A percentile compares a stretch with the other conserved stretches of the same genome.
These are phyloP conservation scores for Elsinoe arachidis DNA, from an alignment of 2,329 filamentous ascomycete species.

Conservation along the genomic window DNA sequence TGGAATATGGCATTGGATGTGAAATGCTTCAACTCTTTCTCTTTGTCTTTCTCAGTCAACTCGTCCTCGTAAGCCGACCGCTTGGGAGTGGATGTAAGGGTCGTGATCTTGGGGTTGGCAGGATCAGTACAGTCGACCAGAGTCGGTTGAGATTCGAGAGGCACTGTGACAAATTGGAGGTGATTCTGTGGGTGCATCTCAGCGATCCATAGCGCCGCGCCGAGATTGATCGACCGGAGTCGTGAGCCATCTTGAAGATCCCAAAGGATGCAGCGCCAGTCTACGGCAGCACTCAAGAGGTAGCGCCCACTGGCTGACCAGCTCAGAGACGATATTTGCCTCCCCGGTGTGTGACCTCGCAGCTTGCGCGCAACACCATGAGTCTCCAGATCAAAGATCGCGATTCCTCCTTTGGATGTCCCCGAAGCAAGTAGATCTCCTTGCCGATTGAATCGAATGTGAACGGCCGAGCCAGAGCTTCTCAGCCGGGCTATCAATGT, in stretches of 20 bases:
- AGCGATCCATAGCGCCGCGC: conserved; percentile 89
- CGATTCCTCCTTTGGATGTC: conserved; percentile 80
- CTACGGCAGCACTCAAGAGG: conserved; percentile 83
- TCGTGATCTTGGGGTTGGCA: conserved; percentile 50
- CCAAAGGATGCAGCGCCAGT: conserved; percentile 96
- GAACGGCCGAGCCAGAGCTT: conserved; percentile 53
- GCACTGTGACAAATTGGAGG: conserved; percentile 75
- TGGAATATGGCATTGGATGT: conserved; percentile 91
- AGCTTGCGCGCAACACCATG: conserved; percentile 93
- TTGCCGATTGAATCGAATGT: conserved; percentile 79
- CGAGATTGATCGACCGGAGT: conserved; percentile 78
- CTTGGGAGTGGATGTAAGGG: conserved; percentile 58
- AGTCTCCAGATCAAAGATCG: conserved; percentile 95
- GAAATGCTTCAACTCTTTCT: conserved; percentile 87
- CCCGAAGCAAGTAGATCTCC: conserved; percentile 93
- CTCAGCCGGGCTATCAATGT: conserved; percentile 81
- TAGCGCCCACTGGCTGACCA: conserved; percentile 92
- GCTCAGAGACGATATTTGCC: conserved; percentile 87
- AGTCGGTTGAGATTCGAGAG: conserved; percentile 88
- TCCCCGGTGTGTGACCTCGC: conserved; percentile 66
- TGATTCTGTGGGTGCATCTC: conserved; percentile 88
- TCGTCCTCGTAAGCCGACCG: conserved; percentile 63
- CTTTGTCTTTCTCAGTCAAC: conserved; percentile 74
- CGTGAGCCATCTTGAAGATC: conserved; percentile 67
- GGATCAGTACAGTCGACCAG: conserved; percentile 57